Percentiles rank a stretch among this genome's conserved stretches.
Conservation (phyloP, 1,139 yeast species). For the Diutina siamensis region DNA sequence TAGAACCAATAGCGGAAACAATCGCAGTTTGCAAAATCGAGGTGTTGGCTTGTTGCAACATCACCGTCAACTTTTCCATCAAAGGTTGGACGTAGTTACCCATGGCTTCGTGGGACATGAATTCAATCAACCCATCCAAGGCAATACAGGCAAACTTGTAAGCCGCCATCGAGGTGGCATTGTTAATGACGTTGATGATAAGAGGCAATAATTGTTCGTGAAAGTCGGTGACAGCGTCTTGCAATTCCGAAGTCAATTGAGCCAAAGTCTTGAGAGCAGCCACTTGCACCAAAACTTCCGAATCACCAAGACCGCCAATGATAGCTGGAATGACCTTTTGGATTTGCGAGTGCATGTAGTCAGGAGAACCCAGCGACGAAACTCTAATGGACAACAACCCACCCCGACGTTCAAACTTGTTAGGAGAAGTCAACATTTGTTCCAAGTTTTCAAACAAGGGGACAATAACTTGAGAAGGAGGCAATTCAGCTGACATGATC, state of each 20-base stretch:
- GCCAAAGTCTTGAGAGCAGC: slow-evolving; percentile 80
- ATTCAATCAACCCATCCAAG: slow-evolving; percentile 84
- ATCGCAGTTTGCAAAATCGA: slow-evolving; percentile 73
- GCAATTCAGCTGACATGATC: slow-evolving; percentile 68
- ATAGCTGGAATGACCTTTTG: slow-evolving; percentile 63
- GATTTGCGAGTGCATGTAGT: slow-evolving; percentile 68
- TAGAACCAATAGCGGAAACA: slow-evolving; percentile 93
- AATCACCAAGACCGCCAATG: slow-evolving; percentile 66
- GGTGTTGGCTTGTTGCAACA: slow-evolving; percentile 59
- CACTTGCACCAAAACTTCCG: slow-evolving; percentile 66
- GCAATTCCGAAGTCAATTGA: slow-evolving; percentile 72
- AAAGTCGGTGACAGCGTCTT: slow-evolving; percentile 71
- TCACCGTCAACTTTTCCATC: slow-evolving; percentile 77
- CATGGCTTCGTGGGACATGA: slow-evolving; percentile 80
- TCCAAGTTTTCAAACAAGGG: slow-evolving; percentile 68
- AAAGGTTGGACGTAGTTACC: slow-evolving; percentile 74
- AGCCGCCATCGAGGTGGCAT: slow-evolving; percentile 71
- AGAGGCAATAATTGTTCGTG: slow-evolving; percentile 79
- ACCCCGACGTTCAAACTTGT: slow-evolving; percentile 68
- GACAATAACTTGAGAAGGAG: slow-evolving; percentile 82
- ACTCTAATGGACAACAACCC: slow-evolving; percentile 74
- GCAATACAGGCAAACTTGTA: slow-evolving; percentile 90
- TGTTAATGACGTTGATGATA: slow-evolving; percentile 76
- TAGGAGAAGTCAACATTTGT: slow-evolving; percentile 42
- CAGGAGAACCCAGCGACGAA: slow-evolving; percentile 90